Percentiles rank a stretch among this genome's conserved stretches.
These are phyloP conservation scores for Talaromyces stipitatus DNA, from an alignment of 495 filamentous ascomycete species.

Conservation along the genomic window DNA sequence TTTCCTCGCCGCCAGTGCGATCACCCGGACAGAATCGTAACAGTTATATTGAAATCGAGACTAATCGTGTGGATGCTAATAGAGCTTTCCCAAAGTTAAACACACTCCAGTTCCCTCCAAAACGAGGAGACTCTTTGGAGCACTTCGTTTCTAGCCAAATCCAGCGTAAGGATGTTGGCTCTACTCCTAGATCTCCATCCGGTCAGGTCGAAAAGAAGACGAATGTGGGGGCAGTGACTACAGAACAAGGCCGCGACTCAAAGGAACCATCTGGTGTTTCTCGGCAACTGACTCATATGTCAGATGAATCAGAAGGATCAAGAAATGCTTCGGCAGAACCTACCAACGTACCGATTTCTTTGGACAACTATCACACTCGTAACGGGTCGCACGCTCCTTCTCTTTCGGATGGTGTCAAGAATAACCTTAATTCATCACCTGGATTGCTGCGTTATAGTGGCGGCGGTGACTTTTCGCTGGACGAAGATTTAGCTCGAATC, in stretches of 20 bases:
- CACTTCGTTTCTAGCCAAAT: slow-evolving; percentile 12
- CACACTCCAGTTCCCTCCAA: slow-evolving; percentile 32
- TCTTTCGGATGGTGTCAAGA: slow-evolving; percentile 23
- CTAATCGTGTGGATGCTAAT: slow-evolving; percentile 7
- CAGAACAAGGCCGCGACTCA: background rate
- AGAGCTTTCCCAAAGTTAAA: slow-evolving; percentile 20
- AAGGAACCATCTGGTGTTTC: background rate
- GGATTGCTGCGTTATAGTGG: slow-evolving; percentile 65
- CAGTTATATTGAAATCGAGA: background rate
- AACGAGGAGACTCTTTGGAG: slow-evolving; percentile 50
- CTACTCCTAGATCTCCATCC: slow-evolving; percentile 7
- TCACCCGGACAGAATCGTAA: background rate
- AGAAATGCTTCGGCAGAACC: slow-evolving; percentile 15
- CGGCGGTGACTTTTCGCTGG: slow-evolving; percentile 75
- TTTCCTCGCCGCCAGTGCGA: slow-evolving; percentile 12
- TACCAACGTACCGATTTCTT: slow-evolving; percentile 49
- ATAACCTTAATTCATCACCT: slow-evolving; percentile 46
- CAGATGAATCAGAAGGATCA: slow-evolving; percentile 10
- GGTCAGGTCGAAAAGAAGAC: slow-evolving; percentile 9
- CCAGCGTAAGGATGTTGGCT: slow-evolving; percentile 26
- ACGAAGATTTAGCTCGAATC: slow-evolving; percentile 84
- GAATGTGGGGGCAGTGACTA: background rate
- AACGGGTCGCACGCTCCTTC: slow-evolving; percentile 50
- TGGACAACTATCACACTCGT: slow-evolving; percentile 29
- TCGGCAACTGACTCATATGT: background rate